A percentile compares a stretch with the other conserved stretches of the same genome.
These are phyloP conservation scores for Anethum foeniculum DNA, from an alignment of 140 eudicot genomes.

Conservation along the genomic window DNA sequence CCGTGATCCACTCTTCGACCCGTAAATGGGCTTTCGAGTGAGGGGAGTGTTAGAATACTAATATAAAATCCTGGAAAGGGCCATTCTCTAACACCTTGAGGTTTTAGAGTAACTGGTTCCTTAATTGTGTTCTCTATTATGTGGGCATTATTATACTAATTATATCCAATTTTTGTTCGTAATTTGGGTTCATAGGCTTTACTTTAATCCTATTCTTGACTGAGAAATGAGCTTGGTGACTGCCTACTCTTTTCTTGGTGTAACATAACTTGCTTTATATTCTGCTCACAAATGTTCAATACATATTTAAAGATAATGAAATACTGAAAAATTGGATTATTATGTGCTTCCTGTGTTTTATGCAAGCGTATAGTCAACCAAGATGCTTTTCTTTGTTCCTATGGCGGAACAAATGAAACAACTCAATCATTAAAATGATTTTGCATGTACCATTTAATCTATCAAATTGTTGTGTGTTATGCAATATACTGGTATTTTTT, in stretches of 20 bases:
- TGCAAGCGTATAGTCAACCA: background rate
- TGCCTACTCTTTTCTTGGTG: background rate
- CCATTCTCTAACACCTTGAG: too few species aligned
- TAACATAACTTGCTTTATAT: background rate
- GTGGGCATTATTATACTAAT: background rate
- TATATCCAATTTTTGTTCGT: background rate
- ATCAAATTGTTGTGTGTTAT: background rate
- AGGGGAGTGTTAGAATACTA: too few species aligned
- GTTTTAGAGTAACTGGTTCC: too few species aligned
- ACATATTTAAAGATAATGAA: background rate
- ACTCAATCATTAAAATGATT: background rate
- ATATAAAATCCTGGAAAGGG: too few species aligned
- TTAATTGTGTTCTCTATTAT: background rate
- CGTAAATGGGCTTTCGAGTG: too few species aligned
- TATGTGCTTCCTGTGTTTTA: background rate
- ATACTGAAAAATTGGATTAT: background rate
- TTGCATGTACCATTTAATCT: background rate
- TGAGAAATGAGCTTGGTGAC: slow-evolving; percentile 1
- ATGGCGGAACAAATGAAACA: background rate
- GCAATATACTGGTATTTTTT: background rate
- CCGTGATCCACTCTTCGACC: too few species aligned
- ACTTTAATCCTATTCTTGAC: background rate
- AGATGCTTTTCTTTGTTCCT: background rate
- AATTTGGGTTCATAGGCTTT: background rate
- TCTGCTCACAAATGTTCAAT: background rate